Evolutionary conservation across 1,139 yeast genomes (phyloP).

Genomic region (Blastobotrys aristatus): DNA sequence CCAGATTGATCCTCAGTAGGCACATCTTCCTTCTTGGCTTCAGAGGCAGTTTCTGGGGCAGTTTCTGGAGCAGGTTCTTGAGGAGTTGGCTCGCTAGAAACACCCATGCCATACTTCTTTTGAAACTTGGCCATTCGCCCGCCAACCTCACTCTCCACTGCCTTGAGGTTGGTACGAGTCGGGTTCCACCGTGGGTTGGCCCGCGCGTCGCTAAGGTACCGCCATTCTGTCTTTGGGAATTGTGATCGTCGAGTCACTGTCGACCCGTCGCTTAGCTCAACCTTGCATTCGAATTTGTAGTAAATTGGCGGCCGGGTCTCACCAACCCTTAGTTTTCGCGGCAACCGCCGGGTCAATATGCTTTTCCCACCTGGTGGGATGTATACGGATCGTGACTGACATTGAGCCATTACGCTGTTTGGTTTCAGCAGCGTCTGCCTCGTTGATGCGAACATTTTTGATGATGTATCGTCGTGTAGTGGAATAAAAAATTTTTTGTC

Average conservation of each 20-base stretch:
- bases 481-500: not conserved
- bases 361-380: constrained; percentile 27
- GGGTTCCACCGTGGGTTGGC: constrained; percentile 86
- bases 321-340: constrained; percentile 46
- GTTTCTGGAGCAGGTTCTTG: constrained; percentile 27
- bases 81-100: constrained; percentile 5
- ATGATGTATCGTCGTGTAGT: not conserved
- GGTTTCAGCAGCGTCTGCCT: constrained; percentile 2
- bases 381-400: constrained; percentile 19
- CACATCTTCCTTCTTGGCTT: not conserved
- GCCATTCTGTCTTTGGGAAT: constrained; percentile 79
- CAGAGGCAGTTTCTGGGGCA: constrained; percentile 11
- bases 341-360: constrained; percentile 24
- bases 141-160: constrained; percentile 74
- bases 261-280: constrained; percentile 90
- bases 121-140: constrained; percentile 84
- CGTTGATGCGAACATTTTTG: constrained; percentile 1
- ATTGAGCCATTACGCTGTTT: constrained; percentile 1
- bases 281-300: constrained; percentile 79
- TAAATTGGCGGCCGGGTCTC: constrained; percentile 90
- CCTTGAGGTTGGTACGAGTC: constrained; percentile 67
- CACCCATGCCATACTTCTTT: constrained; percentile 59
- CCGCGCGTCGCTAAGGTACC: constrained; percentile 86
- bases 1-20: constrained; percentile 2
- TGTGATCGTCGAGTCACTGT: constrained; percentile 79